A percentile compares a stretch with the other conserved stretches of the same genome.
Conservation (phyloP, 2,329 filamentous ascomycete genomes). For the Hymenoscyphus occultus region DNA sequence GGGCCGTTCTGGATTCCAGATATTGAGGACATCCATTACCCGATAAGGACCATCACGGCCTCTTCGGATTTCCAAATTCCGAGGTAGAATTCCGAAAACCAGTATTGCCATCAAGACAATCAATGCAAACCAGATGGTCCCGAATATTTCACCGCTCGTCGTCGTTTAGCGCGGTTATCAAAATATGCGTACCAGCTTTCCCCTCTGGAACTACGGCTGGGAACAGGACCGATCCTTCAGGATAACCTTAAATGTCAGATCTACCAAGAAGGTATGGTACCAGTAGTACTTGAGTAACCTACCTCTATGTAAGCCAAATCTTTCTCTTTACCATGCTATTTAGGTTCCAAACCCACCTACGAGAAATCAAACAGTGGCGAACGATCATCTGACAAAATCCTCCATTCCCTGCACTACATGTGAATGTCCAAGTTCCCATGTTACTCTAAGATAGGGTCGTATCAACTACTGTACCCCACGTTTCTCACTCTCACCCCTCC, state of each 20-base stretch:
- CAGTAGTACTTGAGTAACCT: constrained; percentile 1
- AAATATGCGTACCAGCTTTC: not conserved
- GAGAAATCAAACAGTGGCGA: not conserved
- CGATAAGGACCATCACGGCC: constrained; percentile 1
- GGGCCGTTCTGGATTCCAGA: constrained; percentile 3
- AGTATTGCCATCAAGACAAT: not conserved
- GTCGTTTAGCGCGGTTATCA: constrained; percentile 9
- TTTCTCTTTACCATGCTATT: not conserved
- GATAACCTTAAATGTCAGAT: constrained; percentile 5
- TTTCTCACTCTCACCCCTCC: constrained; percentile 5
- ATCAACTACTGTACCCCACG: constrained; percentile 6
- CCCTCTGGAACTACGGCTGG: not conserved
- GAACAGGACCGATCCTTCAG: constrained; percentile 4
- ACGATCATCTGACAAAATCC: not conserved
- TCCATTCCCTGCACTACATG: not conserved
- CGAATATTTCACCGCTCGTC: not conserved
- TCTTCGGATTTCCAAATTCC: not conserved
- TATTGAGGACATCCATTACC: not conserved
- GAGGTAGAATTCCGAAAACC: not conserved
- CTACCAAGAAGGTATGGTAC: not conserved
- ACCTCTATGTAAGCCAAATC: not conserved
- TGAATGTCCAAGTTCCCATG: not conserved
- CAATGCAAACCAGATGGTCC: not conserved
- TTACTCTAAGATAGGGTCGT: not conserved
- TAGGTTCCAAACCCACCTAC: too few species aligned